Evolutionary conservation across 768 basidiomycete genomes (phyloP).

Genomic region (Tylopilus balloui): DNA sequence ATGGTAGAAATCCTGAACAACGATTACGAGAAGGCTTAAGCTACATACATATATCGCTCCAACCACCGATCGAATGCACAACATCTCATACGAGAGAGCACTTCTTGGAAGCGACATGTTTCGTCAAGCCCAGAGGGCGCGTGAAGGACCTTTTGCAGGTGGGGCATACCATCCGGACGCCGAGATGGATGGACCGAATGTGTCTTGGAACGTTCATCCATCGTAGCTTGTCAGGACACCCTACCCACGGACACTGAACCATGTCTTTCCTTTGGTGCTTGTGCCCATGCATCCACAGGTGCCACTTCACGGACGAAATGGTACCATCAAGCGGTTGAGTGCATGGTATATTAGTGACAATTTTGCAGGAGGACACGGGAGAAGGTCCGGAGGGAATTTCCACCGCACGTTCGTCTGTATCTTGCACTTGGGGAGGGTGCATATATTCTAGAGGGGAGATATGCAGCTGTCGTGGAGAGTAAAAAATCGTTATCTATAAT

Average conservation of each 20-base stretch:
- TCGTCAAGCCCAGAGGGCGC: conserved; percentile 8
- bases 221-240: conserved; percentile 3
- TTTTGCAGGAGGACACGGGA: background rate
- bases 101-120: conserved; percentile 9
- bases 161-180: conserved; percentile 5
- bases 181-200: conserved; percentile 8
- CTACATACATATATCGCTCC: too few species aligned
- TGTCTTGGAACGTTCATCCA: conserved; percentile 13
- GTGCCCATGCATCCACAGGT: conserved; percentile 5
- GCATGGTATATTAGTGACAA: background rate
- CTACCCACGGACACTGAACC: conserved; percentile 5
- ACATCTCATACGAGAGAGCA: conserved; percentile 1
- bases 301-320: background rate
- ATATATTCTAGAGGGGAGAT: background rate
- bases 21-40: background rate
- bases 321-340: conserved; percentile 1
- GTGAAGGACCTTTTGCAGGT: conserved; percentile 11
- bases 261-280: conserved; percentile 1
- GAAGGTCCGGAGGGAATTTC: background rate
- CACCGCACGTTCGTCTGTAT: background rate
- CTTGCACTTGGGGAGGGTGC: background rate
- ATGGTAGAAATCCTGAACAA: background rate
- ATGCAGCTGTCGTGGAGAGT: background rate
- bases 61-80: too few species aligned
- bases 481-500: background rate